Conservation (phyloP, 768 basidiomycete genomes). For the Podaxis sp. region DNA sequence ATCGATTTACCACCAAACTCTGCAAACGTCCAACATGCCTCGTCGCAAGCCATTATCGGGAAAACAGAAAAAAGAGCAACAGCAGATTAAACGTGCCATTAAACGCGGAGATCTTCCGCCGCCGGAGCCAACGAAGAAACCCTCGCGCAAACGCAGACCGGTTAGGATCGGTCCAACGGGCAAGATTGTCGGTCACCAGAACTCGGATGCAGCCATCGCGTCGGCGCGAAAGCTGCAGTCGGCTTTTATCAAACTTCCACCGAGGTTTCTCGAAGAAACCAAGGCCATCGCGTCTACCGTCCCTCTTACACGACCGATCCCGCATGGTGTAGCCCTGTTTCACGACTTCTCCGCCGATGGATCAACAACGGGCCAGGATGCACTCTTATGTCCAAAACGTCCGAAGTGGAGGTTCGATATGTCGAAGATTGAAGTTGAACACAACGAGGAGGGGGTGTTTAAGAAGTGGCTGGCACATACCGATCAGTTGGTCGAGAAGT, state of each 20-base stretch:
- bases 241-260: constrained; percentile 63
- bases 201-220: constrained; percentile 32
- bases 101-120: constrained; percentile 73
- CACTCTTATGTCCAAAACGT: constrained; percentile 57
- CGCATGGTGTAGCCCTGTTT: constrained; percentile 37
- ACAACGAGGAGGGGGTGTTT: constrained; percentile 85
- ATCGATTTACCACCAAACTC: not conserved
- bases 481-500: constrained; percentile 53
- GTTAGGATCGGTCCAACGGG: constrained; percentile 33
- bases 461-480: constrained; percentile 74
- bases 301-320: constrained; percentile 58
- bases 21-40: constrained; percentile 17
- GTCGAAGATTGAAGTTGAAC: constrained; percentile 86
- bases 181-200: constrained; percentile 23
- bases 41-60: constrained; percentile 58
- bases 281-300: constrained; percentile 53
- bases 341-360: constrained; percentile 21
- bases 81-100: constrained; percentile 77
- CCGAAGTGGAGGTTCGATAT: constrained; percentile 89
- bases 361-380: constrained; percentile 17
- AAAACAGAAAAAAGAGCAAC: constrained; percentile 69
- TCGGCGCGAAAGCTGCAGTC: constrained; percentile 63
- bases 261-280: constrained; percentile 59
- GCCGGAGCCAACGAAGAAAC: constrained; percentile 34
- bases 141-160: constrained; percentile 25